Evolutionary conservation across 2,329 filamentous ascomycete genomes (phyloP).

Genomic region (Aspergillus costaricaensis): DNA sequence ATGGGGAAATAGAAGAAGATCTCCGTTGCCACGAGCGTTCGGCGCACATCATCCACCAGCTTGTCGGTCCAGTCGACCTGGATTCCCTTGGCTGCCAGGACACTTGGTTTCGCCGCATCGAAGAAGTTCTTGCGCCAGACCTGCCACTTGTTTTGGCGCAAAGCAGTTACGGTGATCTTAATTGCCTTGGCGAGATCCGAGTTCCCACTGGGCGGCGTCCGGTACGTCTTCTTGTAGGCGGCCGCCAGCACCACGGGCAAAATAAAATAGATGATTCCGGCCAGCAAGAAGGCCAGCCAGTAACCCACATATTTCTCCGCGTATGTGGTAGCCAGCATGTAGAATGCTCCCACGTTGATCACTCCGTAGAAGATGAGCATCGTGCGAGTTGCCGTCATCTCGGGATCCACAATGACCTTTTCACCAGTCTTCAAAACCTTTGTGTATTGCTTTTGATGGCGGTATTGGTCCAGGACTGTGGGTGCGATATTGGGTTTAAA

Average conservation of each 20-base stretch:
- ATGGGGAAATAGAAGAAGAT: slow-evolving; percentile 45
- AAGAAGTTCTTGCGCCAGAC: slow-evolving; percentile 38
- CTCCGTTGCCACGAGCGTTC: slow-evolving; percentile 36
- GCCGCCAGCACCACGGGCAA: slow-evolving; percentile 36
- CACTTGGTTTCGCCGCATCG: slow-evolving; percentile 38
- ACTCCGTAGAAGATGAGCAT: slow-evolving; percentile 41
- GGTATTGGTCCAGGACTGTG: slow-evolving; percentile 48
- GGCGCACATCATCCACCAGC: slow-evolving; percentile 39
- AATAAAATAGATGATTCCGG: slow-evolving; percentile 38
- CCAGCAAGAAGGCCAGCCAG: slow-evolving; percentile 39
- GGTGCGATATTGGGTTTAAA: slow-evolving; percentile 49
- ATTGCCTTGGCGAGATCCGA: slow-evolving; percentile 36
- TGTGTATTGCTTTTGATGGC: slow-evolving; percentile 40
- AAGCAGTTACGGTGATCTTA: slow-evolving; percentile 35
- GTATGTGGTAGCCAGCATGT: slow-evolving; percentile 43
- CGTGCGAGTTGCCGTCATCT: slow-evolving; percentile 44
- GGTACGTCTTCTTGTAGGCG: slow-evolving; percentile 38
- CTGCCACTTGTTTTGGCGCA: slow-evolving; percentile 36
- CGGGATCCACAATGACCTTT: slow-evolving; percentile 51
- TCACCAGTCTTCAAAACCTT: slow-evolving; percentile 49
- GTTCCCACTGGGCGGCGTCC: slow-evolving; percentile 32
- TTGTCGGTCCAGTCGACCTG: slow-evolving; percentile 37
- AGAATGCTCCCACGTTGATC: slow-evolving; percentile 38
- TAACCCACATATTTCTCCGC: slow-evolving; percentile 45
- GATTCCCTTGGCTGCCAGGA: slow-evolving; percentile 31